A percentile compares a stretch with the other conserved stretches of the same genome.
Conservation (phyloP, 106 monocot species). For the Dioscorea dumetorum region DNA sequence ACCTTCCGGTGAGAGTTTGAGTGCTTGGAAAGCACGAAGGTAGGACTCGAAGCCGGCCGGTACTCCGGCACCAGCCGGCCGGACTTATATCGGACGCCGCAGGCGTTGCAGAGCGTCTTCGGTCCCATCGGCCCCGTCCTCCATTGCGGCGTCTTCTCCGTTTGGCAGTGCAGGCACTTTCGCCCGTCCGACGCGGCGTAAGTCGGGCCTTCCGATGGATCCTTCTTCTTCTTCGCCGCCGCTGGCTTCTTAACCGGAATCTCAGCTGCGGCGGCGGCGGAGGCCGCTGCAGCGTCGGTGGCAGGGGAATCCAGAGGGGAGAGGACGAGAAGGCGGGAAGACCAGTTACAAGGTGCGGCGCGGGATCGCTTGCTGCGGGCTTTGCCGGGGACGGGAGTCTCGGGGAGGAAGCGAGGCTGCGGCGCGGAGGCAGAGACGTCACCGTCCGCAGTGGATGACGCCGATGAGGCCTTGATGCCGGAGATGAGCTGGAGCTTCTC, state of each 20-base stretch:
- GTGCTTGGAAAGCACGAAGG: constrained; percentile 37
- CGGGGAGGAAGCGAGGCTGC: constrained; percentile 9
- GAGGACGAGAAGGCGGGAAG: constrained; percentile 47
- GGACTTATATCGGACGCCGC: constrained; percentile 85
- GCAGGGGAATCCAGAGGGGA: not conserved
- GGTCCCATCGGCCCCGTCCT: constrained; percentile 86
- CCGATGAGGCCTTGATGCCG: constrained; percentile 20
- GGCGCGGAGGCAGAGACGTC: not conserved
- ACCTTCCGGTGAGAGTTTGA: constrained; percentile 45
- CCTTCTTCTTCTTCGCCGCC: constrained; percentile 39
- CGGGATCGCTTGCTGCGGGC: constrained; percentile 79
- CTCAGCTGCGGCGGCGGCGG: not conserved
- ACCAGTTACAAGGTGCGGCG: constrained; percentile 40
- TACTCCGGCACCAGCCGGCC: constrained; percentile 69
- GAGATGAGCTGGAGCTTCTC: constrained; percentile 55
- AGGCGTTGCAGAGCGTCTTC: constrained; percentile 92
- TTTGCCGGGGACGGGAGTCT: constrained; percentile 40
- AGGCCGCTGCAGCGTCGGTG: constrained; percentile 6
- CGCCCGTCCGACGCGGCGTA: constrained; percentile 34
- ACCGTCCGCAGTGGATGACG: constrained; percentile 8
- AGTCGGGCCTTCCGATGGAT: not conserved
- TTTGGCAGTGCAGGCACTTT: constrained; percentile 72
- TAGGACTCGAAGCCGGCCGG: constrained; percentile 35
- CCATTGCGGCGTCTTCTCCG: constrained; percentile 94
- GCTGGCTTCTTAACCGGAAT: not conserved